Evolutionary conservation across 2,329 filamentous ascomycete species (phyloP).

Genomic region (Venturia oleaginea): DNA sequence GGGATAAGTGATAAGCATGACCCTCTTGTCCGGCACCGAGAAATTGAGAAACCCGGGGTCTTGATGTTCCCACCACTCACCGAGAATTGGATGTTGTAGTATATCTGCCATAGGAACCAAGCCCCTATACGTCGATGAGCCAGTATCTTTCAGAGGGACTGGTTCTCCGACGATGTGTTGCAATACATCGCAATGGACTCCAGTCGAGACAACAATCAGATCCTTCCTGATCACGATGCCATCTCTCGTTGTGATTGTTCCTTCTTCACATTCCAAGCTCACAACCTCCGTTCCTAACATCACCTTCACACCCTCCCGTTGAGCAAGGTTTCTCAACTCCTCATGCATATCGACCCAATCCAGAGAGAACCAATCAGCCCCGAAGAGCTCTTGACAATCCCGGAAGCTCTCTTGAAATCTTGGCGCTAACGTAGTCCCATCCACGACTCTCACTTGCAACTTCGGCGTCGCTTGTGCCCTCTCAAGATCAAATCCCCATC

Average conservation of each 20-base stretch:
- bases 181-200: neutral
- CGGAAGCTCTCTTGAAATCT: neutral
- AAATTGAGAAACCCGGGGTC: neutral
- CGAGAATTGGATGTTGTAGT: neutral
- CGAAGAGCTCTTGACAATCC: neutral
- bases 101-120: neutral
- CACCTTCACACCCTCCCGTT: neutral
- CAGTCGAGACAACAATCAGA: neutral
- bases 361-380: neutral
- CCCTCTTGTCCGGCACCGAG: neutral
- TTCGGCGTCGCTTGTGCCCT: conserved; percentile 15
- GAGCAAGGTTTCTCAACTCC: neutral
- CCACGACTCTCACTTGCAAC: neutral
- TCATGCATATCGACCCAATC: neutral
- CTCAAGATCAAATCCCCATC: conserved; percentile 25
- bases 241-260: neutral
- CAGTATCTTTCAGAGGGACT: neutral
- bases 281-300: neutral
- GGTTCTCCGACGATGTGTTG: neutral
- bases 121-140: neutral
- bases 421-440: neutral
- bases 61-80: neutral
- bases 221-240: neutral
- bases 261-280: neutral
- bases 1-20: neutral